Base-by-base conservation (phyloP, 2,329 filamentous ascomycete species). In the Tolypocladium cylindrosporum region DNA sequence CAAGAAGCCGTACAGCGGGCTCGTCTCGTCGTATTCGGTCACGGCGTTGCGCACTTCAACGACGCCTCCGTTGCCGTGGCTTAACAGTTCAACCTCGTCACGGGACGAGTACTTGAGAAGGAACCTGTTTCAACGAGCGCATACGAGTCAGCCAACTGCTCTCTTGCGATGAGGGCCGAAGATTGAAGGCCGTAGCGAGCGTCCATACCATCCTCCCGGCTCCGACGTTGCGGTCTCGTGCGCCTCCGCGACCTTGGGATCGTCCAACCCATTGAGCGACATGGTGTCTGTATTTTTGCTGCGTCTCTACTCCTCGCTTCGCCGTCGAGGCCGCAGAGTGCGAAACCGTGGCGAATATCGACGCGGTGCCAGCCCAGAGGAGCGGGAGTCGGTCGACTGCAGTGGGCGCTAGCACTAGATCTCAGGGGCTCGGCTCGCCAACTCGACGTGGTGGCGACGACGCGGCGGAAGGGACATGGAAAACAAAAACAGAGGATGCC, bases 261-360 rank as follows among this genome's bases (percentile, higher is more conserved):
- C 83, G 77, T 97, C 92, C 75, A 97, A 81, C 64, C 94, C 94
- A 85, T 96, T 96, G 75, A 97, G 81, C 79, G 93, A 97, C 93
- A 97, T 97, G 61, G 58, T 65, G 72, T 71, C 50, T 27, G 54
- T 16, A 3, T 27, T 19, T 8, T 37, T 11, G 51, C 65, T 60
- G 54, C 39, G 37, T 48, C 51, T 51, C 58, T 52, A 42, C 42
- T 19, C 34, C 34, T 55, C 40, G 27, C 55, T 57, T 55, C 55
- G 31, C 31, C 13, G 41, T 37, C 24, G 8, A 57, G 51, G 31
- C 45, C 21, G 45, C 19, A 40, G 34, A 40, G 14, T 6, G 16
- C 19, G 19, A 41, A 53, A 39, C 8, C 51, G 41, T 43, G 31
- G 55, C 48, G 21, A 16, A n/a, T 34, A 34, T 43, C 55, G 14